These are phyloP conservation scores for Neonectria ditissima DNA, from an alignment of 2,329 filamentous ascomycete genomes.

Conservation along the genomic window DNA sequence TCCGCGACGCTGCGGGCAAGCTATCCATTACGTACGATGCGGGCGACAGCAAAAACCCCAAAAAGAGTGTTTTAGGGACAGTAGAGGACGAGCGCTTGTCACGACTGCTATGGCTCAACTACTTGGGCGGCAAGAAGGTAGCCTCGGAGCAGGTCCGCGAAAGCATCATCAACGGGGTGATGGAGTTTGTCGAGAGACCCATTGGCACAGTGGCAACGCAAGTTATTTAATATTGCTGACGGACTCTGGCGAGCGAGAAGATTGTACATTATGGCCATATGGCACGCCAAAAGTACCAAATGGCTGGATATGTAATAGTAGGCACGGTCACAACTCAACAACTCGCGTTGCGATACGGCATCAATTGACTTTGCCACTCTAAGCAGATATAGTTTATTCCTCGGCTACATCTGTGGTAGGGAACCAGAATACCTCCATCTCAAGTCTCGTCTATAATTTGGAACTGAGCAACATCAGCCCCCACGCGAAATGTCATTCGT, in stretches of 20 bases:
- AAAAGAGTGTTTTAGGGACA: slow-evolving; percentile 71
- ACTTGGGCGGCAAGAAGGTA: slow-evolving; percentile 86
- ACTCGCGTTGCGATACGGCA: slow-evolving; percentile 27
- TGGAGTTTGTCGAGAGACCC: slow-evolving; percentile 88
- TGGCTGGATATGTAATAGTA: slow-evolving; percentile 39
- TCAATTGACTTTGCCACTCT: slow-evolving; percentile 29
- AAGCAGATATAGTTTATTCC: slow-evolving; percentile 11
- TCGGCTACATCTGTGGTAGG: slow-evolving; percentile 1
- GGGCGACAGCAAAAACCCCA: slow-evolving; percentile 62
- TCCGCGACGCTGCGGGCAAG: slow-evolving; percentile 73
- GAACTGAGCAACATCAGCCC: slow-evolving; percentile 38
- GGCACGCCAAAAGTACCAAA: slow-evolving; percentile 4
- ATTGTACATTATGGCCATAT: slow-evolving; percentile 33
- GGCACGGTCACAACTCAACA: slow-evolving; percentile 33
- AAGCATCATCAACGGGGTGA: slow-evolving; percentile 87
- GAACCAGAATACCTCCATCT: slow-evolving; percentile 8
- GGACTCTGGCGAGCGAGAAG: background rate
- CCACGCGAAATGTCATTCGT: slow-evolving; percentile 17
- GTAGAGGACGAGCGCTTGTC: slow-evolving; percentile 85
- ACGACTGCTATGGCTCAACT: slow-evolving; percentile 88
- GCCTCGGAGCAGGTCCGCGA: slow-evolving; percentile 84
- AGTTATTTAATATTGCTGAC: slow-evolving; percentile 58
- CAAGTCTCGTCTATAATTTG: slow-evolving; percentile 35
- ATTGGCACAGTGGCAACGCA: slow-evolving; percentile 88
- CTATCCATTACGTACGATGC: slow-evolving; percentile 77